These are phyloP conservation scores for Artemisia tridentata DNA, from an alignment of 129 eudicot species.

Conservation along the genomic window DNA sequence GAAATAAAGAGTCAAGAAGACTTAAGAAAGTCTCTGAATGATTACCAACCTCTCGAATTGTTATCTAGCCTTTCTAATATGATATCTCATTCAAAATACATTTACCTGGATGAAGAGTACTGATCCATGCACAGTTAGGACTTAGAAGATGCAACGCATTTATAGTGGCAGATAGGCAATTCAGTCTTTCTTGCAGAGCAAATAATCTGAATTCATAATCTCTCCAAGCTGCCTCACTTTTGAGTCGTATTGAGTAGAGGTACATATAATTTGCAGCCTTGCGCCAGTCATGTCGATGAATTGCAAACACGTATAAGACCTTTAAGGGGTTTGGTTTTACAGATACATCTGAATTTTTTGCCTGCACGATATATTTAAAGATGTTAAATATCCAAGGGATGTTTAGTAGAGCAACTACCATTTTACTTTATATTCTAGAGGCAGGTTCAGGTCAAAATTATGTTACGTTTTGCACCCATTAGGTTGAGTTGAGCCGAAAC, in stretches of 20 bases:
- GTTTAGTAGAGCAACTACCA: background rate
- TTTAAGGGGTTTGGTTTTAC: conserved; percentile 76
- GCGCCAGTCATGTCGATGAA: conserved; percentile 90
- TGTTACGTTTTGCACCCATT: too few species aligned
- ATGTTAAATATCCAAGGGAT: background rate
- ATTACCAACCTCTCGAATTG: conserved; percentile 56
- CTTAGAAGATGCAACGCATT: conserved; percentile 86
- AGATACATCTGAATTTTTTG: conserved; percentile 76
- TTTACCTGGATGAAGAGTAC: conserved; percentile 40
- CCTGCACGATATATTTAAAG: conserved; percentile 41
- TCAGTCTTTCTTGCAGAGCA: conserved; percentile 78
- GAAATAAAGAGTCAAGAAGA: background rate
- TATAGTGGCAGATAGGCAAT: conserved; percentile 82
- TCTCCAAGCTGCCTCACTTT: conserved; percentile 55
- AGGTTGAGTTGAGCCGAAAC: background rate
- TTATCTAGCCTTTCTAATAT: conserved; percentile 73
- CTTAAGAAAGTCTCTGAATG: conserved; percentile 1
- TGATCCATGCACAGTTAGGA: conserved; percentile 91
- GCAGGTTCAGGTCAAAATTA: background rate
- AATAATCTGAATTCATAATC: conserved; percentile 53
- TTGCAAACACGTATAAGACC: conserved; percentile 79
- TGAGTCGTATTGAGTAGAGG: conserved; percentile 56
- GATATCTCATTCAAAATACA: conserved; percentile 46
- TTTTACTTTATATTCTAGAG: background rate
- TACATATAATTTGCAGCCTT: conserved; percentile 87